These are phyloP conservation scores for Backusella liffmaniae DNA, from an alignment of 192 early-diverging fungal species.

Conservation along the genomic window DNA sequence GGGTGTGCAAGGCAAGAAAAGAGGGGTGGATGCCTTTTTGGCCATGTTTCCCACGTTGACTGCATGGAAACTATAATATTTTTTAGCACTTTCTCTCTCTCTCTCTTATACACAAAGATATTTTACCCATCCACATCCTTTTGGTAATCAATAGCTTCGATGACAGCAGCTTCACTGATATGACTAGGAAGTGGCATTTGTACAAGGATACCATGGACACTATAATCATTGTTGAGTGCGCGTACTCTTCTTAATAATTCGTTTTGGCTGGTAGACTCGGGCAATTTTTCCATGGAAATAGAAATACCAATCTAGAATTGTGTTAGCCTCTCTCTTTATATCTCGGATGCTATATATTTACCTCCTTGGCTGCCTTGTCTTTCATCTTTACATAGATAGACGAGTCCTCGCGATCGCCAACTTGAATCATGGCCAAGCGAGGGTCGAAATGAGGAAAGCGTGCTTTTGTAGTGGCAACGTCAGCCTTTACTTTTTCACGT, in stretches of 20 bases:
- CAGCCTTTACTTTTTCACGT: conserved; percentile 64
- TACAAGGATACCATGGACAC: conserved; percentile 93
- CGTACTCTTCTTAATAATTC: conserved; percentile 69
- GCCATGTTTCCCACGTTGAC: conserved; percentile 90
- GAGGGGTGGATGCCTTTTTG: conserved; percentile 74
- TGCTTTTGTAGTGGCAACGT: conserved; percentile 63
- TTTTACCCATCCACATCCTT: conserved; percentile 97
- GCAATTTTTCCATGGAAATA: conserved; percentile 69
- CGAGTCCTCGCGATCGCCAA: conserved; percentile 93
- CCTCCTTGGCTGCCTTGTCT: conserved; percentile 83
- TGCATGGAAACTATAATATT: conserved; percentile 75
- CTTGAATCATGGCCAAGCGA: conserved; percentile 87
- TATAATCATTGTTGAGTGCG: conserved; percentile 73
- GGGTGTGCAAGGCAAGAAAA: conserved; percentile 97
- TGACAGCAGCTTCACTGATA: conserved; percentile 77
- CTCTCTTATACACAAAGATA: not conserved
- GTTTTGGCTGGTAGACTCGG: conserved; percentile 62
- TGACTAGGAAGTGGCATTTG: conserved; percentile 92
- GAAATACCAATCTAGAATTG: conserved; percentile 68
- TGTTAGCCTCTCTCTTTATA: no score
- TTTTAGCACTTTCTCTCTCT: not conserved
- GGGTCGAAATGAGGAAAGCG: conserved; percentile 73
- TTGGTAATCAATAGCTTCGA: conserved; percentile 77
- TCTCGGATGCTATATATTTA: conserved; percentile 20
- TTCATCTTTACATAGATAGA: conserved; percentile 93